Conservation (phyloP, 495 filamentous ascomycete genomes). For the Neurospora sp. region DNA sequence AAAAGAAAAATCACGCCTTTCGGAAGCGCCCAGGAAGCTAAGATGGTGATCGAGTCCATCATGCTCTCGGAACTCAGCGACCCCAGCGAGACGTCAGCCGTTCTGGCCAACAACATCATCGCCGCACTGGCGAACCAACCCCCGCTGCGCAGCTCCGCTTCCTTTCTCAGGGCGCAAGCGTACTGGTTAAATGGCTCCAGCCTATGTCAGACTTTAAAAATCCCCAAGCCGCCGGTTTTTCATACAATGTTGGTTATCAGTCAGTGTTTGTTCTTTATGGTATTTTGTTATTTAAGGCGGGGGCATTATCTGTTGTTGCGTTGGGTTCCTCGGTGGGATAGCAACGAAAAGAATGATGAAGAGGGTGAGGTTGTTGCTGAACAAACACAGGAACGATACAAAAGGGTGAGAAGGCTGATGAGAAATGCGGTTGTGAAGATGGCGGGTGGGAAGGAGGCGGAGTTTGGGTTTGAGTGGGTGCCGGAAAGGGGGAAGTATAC, state of each 20-base stretch:
- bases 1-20: slow-evolving; percentile 47
- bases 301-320: background rate
- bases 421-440: slow-evolving; percentile 10
- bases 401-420: background rate
- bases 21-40: slow-evolving; percentile 41
- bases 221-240: slow-evolving; percentile 33
- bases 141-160: slow-evolving; percentile 49
- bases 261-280: slow-evolving; percentile 57
- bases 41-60: slow-evolving; percentile 54
- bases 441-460: slow-evolving; percentile 25
- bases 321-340: slow-evolving; percentile 37
- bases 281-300: slow-evolving; percentile 40
- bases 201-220: slow-evolving; percentile 18
- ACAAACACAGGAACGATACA: background rate
- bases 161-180: slow-evolving; percentile 56
- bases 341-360: slow-evolving; percentile 21
- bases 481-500: slow-evolving; percentile 30
- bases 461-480: slow-evolving; percentile 57
- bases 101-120: slow-evolving; percentile 68
- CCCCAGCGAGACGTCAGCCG: slow-evolving; percentile 47
- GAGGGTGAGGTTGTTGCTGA: slow-evolving; percentile 26
- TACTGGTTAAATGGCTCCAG: slow-evolving; percentile 59
- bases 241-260: slow-evolving; percentile 53
- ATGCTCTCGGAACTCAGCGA: slow-evolving; percentile 47
- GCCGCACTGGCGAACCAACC: slow-evolving; percentile 49